These are phyloP conservation scores for Vickermania spadyakhi DNA, from an alignment of 208 protist genomes.

Conservation along the genomic window DNA sequence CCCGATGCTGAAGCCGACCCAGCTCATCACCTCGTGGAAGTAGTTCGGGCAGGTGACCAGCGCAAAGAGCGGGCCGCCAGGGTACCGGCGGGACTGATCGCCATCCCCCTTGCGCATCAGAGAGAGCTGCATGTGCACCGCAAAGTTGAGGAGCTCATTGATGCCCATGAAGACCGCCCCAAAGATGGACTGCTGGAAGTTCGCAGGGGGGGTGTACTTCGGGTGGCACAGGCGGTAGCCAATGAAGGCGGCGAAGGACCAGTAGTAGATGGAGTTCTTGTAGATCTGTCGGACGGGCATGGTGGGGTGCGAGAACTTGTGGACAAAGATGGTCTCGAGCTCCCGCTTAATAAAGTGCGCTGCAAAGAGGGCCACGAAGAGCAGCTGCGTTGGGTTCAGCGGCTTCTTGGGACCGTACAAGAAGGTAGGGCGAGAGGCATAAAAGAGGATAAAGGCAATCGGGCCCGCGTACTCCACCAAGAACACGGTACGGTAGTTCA, in stretches of 20 bases:
- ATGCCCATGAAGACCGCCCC: slow-evolving; percentile 48
- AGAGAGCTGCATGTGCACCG: slow-evolving; percentile 83
- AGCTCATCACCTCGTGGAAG: slow-evolving; percentile 92
- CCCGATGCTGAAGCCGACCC: slow-evolving; percentile 88
- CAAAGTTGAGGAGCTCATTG: slow-evolving; percentile 87
- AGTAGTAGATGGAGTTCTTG: slow-evolving; percentile 96
- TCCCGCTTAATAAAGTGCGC: slow-evolving; percentile 93
- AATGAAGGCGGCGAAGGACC: slow-evolving; percentile 86
- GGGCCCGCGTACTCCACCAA: slow-evolving; percentile 93
- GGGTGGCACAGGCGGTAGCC: slow-evolving; percentile 88
- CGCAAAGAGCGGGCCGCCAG: slow-evolving; percentile 79
- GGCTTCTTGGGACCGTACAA: slow-evolving; percentile 39
- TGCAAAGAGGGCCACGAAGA: slow-evolving; percentile 75
- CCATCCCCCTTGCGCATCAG: slow-evolving; percentile 74
- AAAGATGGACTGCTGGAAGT: slow-evolving; percentile 24
- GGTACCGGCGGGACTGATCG: slow-evolving; percentile 67
- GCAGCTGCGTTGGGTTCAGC: slow-evolving; percentile 60
- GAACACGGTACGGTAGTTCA: slow-evolving; percentile 92
- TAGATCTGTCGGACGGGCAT: slow-evolving; percentile 94
- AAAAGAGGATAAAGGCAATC: slow-evolving; percentile 85
- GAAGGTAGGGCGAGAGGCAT: slow-evolving; percentile 60
- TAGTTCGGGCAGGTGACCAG: slow-evolving; percentile 94
- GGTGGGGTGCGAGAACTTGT: slow-evolving; percentile 91
- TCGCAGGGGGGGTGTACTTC: slow-evolving; percentile 63
- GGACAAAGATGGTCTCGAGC: slow-evolving; percentile 93